phyloP scores from a whole-genome alignment of 2,329 filamentous ascomycete genomes.

The Scopulariopsis brevicaulis region DNA sequence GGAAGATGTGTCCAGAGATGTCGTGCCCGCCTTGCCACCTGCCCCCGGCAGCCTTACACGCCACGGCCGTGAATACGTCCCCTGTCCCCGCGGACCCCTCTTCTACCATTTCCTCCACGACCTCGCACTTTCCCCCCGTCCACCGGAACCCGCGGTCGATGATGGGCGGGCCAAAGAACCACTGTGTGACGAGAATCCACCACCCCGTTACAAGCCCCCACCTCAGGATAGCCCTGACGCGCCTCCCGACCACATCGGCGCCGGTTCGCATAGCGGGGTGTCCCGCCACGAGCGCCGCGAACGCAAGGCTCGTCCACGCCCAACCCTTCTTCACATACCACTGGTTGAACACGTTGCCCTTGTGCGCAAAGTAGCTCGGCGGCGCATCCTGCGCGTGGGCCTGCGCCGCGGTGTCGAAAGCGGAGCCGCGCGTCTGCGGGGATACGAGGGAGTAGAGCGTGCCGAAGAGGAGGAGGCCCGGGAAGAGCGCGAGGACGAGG shows the following conservation, averaged over 20 bases:
- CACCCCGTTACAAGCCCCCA: slow-evolving; percentile 63
- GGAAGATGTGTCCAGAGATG: slow-evolving; percentile 88
- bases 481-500: slow-evolving; percentile 59
- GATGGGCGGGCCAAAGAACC: slow-evolving; percentile 86
- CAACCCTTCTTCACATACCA: slow-evolving; percentile 94
- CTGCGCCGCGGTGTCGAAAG: slow-evolving; percentile 52
- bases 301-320: slow-evolving; percentile 76
- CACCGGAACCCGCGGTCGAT: slow-evolving; percentile 85
- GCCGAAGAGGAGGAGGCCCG: slow-evolving; percentile 66
- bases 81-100: slow-evolving; percentile 35
- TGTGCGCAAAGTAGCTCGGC: slow-evolving; percentile 85
- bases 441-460: slow-evolving; percentile 71
- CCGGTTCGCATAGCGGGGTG: slow-evolving; percentile 42
- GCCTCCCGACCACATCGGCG: slow-evolving; percentile 13
- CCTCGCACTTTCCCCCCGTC: slow-evolving; percentile 75
- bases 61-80: slow-evolving; percentile 54
- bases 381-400: slow-evolving; percentile 49
- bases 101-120: slow-evolving; percentile 38
- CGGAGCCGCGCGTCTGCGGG: slow-evolving; percentile 52
- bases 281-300: slow-evolving; percentile 56
- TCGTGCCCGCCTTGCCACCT: slow-evolving; percentile 91
- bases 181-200: slow-evolving; percentile 88
- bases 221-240: slow-evolving; percentile 47
- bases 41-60: slow-evolving; percentile 75
- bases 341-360: slow-evolving; percentile 84